Evolutionary conservation across 345 rosid genomes (phyloP).

Genomic region (Murraya koenigii): DNA sequence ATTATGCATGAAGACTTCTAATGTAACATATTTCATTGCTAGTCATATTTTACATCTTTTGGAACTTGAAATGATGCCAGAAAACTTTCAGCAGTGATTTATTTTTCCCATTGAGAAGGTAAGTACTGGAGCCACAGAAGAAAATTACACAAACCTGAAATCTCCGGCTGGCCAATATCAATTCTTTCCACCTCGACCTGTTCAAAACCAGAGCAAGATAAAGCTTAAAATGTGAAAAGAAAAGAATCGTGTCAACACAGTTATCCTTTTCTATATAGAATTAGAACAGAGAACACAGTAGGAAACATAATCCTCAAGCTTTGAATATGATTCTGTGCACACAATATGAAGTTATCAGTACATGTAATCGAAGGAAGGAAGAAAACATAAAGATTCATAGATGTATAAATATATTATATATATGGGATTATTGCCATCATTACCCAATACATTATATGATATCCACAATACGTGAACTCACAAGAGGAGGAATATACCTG

Average conservation of each 20-base stretch:
- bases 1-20: not conserved
- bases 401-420: not conserved
- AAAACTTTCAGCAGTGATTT: not conserved
- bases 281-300: not conserved
- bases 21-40: not conserved
- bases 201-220: constrained; percentile 1
- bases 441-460: not conserved
- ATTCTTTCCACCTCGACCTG: constrained; percentile 85
- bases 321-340: not conserved
- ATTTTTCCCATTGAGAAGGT: not conserved
- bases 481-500: not conserved
- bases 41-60: not conserved
- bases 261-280: not conserved
- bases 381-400: not conserved
- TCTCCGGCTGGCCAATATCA: constrained; percentile 58
- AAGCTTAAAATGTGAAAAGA: constrained; percentile 7
- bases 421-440: not conserved
- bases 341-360: not conserved
- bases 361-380: not conserved
- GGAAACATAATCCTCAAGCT: not conserved
- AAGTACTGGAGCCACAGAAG: not conserved
- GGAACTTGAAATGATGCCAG: constrained; percentile 2
- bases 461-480: not conserved
- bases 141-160: constrained; percentile 40
- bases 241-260: not conserved